Percentiles rank a stretch among this genome's conserved stretches.
Conservation (phyloP, 495 filamentous ascomycete species). For the Aspergillus sclerotiicarbonarius region DNA sequence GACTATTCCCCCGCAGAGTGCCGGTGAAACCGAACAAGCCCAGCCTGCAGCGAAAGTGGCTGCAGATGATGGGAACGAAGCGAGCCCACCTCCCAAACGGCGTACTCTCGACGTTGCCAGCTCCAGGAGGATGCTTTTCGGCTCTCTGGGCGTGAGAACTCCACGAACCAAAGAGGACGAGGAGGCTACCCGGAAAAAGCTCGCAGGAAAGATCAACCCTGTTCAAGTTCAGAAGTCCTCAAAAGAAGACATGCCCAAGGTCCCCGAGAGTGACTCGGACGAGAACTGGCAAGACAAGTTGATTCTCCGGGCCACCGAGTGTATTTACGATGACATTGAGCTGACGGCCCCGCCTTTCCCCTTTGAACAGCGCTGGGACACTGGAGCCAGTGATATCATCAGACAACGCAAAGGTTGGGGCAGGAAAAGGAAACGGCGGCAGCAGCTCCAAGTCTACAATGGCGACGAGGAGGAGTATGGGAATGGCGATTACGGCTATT, state of each 20-base stretch:
- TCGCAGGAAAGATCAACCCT: slow-evolving; percentile 37
- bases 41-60: slow-evolving; percentile 11
- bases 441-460: slow-evolving; percentile 48
- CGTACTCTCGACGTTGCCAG: slow-evolving; percentile 62
- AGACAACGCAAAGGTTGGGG: slow-evolving; percentile 36
- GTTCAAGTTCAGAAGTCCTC: slow-evolving; percentile 18
- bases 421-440: slow-evolving; percentile 58
- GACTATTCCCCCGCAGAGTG: slow-evolving; percentile 25
- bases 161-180: slow-evolving; percentile 69
- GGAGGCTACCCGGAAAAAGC: slow-evolving; percentile 55
- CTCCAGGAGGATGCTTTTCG: slow-evolving; percentile 66
- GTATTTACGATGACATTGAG: slow-evolving; percentile 67
- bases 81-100: slow-evolving; percentile 26
- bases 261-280: slow-evolving; percentile 27
- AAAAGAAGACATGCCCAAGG: slow-evolving; percentile 17
- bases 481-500: slow-evolving; percentile 23
- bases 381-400: slow-evolving; percentile 58
- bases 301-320: slow-evolving; percentile 73
- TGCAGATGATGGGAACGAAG: slow-evolving; percentile 19
- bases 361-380: slow-evolving; percentile 86
- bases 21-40: slow-evolving; percentile 4
- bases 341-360: slow-evolving; percentile 84
- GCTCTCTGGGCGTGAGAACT: slow-evolving; percentile 65
- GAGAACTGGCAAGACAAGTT: slow-evolving; percentile 72
- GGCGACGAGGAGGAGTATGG: slow-evolving; percentile 34